Percentiles rank a stretch among this genome's conserved stretches.
Evolutionary conservation across 305 asterid species (phyloP).

Genomic region (Fraxinus greggii): DNA sequence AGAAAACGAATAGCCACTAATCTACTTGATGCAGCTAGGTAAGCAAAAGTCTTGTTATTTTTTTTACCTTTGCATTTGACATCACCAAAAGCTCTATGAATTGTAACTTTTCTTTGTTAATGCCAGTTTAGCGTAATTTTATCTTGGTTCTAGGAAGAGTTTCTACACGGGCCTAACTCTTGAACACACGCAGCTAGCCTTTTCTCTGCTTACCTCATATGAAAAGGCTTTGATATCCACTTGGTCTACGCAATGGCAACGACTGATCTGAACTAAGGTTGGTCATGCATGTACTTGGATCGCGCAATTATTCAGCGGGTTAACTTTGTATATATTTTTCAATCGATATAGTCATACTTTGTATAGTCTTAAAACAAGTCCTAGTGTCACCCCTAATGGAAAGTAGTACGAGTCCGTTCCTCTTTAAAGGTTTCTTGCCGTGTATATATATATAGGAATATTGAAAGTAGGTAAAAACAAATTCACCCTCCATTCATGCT

Average conservation of each 20-base stretch:
- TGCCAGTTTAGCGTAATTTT: not conserved
- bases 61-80: not conserved
- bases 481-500: not conserved
- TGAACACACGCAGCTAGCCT: conserved; percentile 42
- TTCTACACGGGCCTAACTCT: conserved; percentile 46
- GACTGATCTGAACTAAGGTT: conserved; percentile 22
- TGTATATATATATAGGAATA: not conserved
- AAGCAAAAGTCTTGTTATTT: not conserved
- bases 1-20: conserved; percentile 69
- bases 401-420: not conserved
- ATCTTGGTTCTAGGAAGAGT: conserved; percentile 48
- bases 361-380: too few species aligned
- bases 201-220: conserved; percentile 65
- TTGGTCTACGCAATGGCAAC: conserved; percentile 58
- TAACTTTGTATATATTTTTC: not conserved
- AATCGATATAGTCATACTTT: too few species aligned
- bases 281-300: not conserved
- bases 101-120: not conserved
- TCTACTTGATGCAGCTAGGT: conserved; percentile 79
- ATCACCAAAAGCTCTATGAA: not conserved
- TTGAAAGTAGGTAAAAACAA: not conserved
- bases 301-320: not conserved
- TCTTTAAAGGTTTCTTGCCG: not conserved
- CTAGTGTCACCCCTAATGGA: not conserved
- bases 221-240: conserved; percentile 58